These are phyloP conservation scores for Lachnellula cervina DNA, from an alignment of 2,329 filamentous ascomycete species.

Conservation along the genomic window DNA sequence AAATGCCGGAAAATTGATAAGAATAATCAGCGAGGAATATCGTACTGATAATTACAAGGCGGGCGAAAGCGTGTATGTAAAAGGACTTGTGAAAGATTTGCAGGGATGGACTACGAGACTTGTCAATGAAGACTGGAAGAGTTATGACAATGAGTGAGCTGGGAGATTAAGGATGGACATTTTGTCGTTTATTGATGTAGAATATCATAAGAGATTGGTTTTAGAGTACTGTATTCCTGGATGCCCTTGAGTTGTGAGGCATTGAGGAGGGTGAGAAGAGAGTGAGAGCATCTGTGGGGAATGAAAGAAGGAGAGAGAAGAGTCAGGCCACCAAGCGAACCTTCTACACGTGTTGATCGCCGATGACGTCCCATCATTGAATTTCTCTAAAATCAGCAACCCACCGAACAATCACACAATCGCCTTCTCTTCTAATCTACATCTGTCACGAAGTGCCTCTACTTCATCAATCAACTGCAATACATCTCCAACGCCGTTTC, in stretches of 20 bases:
- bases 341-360: neutral
- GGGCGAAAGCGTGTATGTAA: neutral
- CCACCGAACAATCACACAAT: neutral
- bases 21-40: neutral
- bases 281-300: neutral
- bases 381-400: neutral
- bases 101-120: neutral
- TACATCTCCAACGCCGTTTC: neutral
- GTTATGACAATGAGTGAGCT: too few relatives aligned
- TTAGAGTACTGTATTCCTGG: too few relatives aligned
- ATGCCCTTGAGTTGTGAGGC: neutral
- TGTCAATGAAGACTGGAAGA: neutral
- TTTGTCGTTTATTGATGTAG: too few relatives aligned
- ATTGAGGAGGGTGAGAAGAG: neutral
- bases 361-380: neutral
- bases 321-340: slow-evolving; percentile 5
- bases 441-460: neutral
- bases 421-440: neutral
- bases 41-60: neutral
- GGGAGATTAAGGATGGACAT: too few relatives aligned
- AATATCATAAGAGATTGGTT: too few relatives aligned
- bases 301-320: neutral
- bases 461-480: neutral
- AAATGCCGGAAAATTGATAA: neutral
- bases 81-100: neutral